Percentiles rank a stretch among this genome's conserved stretches.
phyloP scores from a whole-genome alignment of 108 stramenopile species.

The Schizochytrium sp. region DNA sequence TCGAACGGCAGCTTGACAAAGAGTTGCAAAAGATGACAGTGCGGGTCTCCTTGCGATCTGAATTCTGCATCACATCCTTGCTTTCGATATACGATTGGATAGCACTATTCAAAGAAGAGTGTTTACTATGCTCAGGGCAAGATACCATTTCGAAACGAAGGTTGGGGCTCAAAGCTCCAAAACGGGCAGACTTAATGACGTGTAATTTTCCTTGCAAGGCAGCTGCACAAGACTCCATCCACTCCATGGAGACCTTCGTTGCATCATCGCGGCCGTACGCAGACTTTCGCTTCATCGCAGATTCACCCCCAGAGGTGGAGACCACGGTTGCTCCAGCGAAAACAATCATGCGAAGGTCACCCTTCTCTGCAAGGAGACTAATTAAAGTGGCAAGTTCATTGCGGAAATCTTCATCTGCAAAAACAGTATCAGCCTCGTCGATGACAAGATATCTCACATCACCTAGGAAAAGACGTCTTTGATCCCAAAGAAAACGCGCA shows the following conservation, averaged over 20 bases:
- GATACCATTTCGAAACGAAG: neutral
- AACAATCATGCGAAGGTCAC: neutral
- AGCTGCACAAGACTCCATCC: slow-evolving; percentile 12
- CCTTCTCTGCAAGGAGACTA: neutral
- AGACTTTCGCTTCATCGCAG: neutral
- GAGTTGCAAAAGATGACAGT: slow-evolving; percentile 58
- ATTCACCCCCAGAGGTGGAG: neutral
- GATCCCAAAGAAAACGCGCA: neutral
- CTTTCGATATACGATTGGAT: neutral
- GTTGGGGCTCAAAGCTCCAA: slow-evolving; percentile 16
- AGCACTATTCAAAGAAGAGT: neutral
- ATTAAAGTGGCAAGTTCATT: neutral
- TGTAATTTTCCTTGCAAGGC: neutral
- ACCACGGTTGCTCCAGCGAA: slow-evolving; percentile 49
- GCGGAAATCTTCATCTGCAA: slow-evolving; percentile 18
- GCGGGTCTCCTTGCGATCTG: slow-evolving; percentile 3
- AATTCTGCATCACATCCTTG: neutral
- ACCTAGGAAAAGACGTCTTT: slow-evolving; percentile 9
- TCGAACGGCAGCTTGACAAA: slow-evolving; percentile 32
- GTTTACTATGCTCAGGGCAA: slow-evolving; percentile 32
- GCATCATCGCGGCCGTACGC: slow-evolving; percentile 52
- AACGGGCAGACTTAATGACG: neutral
- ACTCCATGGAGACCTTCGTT: slow-evolving; percentile 1
- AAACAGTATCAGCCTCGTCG: slow-evolving; percentile 18
- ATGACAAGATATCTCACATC: slow-evolving; percentile 16